Conservation (phyloP, 2,329 filamentous ascomycete genomes). For the Huntiella moniliformis region DNA sequence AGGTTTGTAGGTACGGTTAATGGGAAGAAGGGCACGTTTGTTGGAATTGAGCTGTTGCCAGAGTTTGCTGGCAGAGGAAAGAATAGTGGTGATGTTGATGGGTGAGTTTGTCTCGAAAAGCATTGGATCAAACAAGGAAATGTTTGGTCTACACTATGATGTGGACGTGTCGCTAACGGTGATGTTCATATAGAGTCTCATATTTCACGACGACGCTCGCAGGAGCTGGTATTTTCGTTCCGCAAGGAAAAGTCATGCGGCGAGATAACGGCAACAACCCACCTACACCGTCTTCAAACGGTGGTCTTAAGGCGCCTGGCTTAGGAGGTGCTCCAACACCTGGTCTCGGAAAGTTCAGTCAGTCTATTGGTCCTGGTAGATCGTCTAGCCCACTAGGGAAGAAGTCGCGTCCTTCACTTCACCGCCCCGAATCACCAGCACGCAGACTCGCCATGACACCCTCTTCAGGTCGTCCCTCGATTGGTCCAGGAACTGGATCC, state of each 20-base stretch:
- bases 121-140: too few relatives aligned
- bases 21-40: conserved; percentile 81
- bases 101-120: conserved; percentile 33
- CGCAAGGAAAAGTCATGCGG: conserved; percentile 59
- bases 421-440: conserved; percentile 72
- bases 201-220: conserved; percentile 70
- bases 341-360: conserved; percentile 61
- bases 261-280: conserved; percentile 42
- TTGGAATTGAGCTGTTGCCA: conserved; percentile 69
- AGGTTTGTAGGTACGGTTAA: conserved; percentile 75
- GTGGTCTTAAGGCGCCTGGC: conserved; percentile 13
- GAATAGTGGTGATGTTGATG: conserved; percentile 91
- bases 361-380: conserved; percentile 62
- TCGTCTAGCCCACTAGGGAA: conserved; percentile 52
- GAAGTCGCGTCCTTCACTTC: conserved; percentile 51
- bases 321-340: conserved; percentile 34
- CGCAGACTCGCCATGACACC: conserved; percentile 48
- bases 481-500: conserved; percentile 28
- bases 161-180: too few relatives aligned
- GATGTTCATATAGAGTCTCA: conserved; percentile 27
- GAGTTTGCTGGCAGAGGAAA: conserved; percentile 75
- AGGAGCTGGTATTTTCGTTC: conserved; percentile 85
- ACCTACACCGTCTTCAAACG: conserved; percentile 43
- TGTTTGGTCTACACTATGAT: too few relatives aligned
- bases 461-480: conserved; percentile 32